Base-by-base conservation (phyloP, 2,329 filamentous ascomycete species). In the Botrytis medusae region DNA sequence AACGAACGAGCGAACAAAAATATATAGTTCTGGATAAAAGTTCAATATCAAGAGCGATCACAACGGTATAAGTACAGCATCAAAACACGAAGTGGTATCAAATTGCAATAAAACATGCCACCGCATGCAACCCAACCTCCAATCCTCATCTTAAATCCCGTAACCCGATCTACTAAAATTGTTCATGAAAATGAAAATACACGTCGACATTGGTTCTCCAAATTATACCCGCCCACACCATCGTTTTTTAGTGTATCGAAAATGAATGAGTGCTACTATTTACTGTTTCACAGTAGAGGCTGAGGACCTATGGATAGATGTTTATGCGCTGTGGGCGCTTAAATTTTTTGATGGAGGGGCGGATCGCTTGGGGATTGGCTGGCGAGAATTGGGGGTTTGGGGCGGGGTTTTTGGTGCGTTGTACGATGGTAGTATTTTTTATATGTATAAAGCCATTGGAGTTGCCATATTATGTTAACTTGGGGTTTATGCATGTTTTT, bases 251-350 rank as follows among this genome's bases (percentile, higher is more conserved):
- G 60, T 40, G 22, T 62, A n/a, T 62, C 60, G 60, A 62, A 62
- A 40, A n/a, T 42, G 22, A n/a, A n/a, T n/a, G 34, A 40, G 25
- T n/a, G 25, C 14, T 42, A 16, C 60, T 16, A 62, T n/a, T 62
- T 62, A 62, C 25, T n/a, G 60, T 62, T 48, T 20, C 34, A 54
- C 25, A 6, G 25, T 68, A 54, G 37, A n/a, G 12, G 48, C 29
- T 64, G 18, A 29, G 18, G 20, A 44, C 42, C 62, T 42, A 54
- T 68, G 34, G 44, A n/a, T 25, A 32, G 44, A 44, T 3, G 20
- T 46, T 12, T 37, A 51, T 68, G 34, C 32, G 64, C 64, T 48
- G 64, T 40, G 64, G 64, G 64, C 64, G 64, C 64, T 48, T 68
- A 68, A 68, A 32, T 22, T 29, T 29, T 40, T 40, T 54, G 32